phyloP scores from a whole-genome alignment of 495 filamentous ascomycete genomes.

The Gamarada debralockiae region DNA sequence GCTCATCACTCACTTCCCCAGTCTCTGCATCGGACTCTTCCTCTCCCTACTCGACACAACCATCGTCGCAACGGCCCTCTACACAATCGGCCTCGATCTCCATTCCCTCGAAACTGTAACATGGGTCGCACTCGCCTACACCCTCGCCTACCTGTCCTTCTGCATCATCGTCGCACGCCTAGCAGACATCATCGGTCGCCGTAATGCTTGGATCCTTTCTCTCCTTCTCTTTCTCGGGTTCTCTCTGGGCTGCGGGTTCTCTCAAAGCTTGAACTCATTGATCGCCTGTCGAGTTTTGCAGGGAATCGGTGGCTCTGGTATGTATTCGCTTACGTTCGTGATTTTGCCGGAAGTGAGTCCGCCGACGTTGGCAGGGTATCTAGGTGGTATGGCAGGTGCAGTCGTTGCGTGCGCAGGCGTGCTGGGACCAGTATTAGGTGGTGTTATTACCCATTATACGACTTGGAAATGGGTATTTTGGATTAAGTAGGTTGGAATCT shows the following conservation, averaged over 20 bases:
- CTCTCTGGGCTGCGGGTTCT: constrained; percentile 49
- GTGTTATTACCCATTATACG: constrained; percentile 38
- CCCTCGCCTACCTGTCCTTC: constrained; percentile 48
- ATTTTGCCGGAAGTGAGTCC: constrained; percentile 50
- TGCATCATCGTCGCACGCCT: constrained; percentile 44
- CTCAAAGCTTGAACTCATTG: constrained; percentile 40
- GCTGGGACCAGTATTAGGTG: constrained; percentile 42
- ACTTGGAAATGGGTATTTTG: constrained; percentile 52
- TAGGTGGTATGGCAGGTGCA: constrained; percentile 32
- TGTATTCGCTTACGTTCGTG: constrained; percentile 49
- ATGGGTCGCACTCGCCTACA: constrained; percentile 56
- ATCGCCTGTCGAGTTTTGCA: constrained; percentile 38
- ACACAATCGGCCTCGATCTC: constrained; percentile 24
- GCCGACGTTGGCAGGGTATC: constrained; percentile 26
- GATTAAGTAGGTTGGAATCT: constrained; percentile 35
- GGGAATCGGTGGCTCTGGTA: constrained; percentile 38
- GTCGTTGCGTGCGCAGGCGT: constrained; percentile 34
- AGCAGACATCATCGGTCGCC: constrained; percentile 50
- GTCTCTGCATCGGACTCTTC: constrained; percentile 24
- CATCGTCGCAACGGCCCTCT: constrained; percentile 28
- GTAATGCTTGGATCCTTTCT: constrained; percentile 40
- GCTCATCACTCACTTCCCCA: background rate
- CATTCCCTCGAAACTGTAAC: constrained; percentile 14
- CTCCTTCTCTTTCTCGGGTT: constrained; percentile 51
- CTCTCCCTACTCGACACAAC: constrained; percentile 27